Evolutionary conservation across 2,329 filamentous ascomycete genomes (phyloP).

Genomic region (Epichloe scottii): DNA sequence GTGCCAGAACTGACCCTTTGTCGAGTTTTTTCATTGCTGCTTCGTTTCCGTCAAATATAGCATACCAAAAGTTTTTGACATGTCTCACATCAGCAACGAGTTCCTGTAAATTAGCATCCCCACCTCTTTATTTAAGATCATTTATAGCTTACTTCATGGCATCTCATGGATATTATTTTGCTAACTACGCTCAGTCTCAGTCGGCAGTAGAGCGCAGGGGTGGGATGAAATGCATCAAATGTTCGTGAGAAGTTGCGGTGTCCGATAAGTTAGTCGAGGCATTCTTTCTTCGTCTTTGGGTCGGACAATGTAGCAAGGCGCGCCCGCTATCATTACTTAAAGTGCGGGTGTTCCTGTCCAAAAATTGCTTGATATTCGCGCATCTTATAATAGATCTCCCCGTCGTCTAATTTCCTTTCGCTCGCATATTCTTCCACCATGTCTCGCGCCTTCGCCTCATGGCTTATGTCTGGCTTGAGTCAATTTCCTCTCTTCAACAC

Average conservation of each 20-base stretch:
- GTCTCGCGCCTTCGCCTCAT: no score
- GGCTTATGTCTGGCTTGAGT: no score
- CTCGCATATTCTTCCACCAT: no score
- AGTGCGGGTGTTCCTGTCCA: no score
- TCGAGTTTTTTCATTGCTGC: conserved; percentile 17
- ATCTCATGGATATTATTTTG: conserved; percentile 8
- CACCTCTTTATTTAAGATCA: background rate
- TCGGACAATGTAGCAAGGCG: no score
- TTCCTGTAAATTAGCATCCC: background rate
- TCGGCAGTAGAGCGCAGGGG: conserved; percentile 19
- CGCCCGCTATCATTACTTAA: no score
- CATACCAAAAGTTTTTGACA: conserved; percentile 19
- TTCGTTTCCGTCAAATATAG: conserved; percentile 16
- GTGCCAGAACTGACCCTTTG: conserved; percentile 16
- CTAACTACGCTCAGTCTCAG: conserved; percentile 16
- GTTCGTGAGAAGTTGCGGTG: conserved; percentile 14
- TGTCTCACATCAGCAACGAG: conserved; percentile 10
- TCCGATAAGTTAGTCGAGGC: no score
- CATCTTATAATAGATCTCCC: no score
- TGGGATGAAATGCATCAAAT: conserved; percentile 20
- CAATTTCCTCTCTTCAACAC: no score
- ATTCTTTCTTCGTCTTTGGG: no score
- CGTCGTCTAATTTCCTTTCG: no score
- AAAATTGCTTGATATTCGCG: no score
- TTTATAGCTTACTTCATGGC: conserved; percentile 17